Base-by-base conservation (phyloP, 2,329 filamentous ascomycete species). In the Botrytis paeoniae region DNA sequence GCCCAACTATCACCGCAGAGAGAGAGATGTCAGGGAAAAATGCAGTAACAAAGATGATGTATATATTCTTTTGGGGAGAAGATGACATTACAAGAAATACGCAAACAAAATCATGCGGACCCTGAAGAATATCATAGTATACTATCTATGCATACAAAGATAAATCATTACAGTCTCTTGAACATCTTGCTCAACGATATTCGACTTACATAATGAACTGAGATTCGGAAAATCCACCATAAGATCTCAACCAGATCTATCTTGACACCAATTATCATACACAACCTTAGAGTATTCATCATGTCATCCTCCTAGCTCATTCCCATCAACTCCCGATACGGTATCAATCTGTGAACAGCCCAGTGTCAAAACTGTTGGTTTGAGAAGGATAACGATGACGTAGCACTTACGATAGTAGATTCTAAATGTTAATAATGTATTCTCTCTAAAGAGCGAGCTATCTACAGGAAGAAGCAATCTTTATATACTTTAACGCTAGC, bases 1-100 rank as follows among this genome's bases (percentile, higher is more conserved):
- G 4, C 10, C 0, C 25, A 16, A n/a, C 10, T n/a, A n/a, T 1
- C 0, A 14, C 25, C 2, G 4, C 2, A 51, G 48, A 54, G 48
- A 2, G 4, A 54, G 48, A 54, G 4, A 16, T 51, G 12, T 25
- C 5, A 54, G 14, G 14, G 8, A 14, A 57, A n/a, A n/a, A n/a
- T n/a, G n/a, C n/a, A n/a, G 25, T 14, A 3, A 51, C 0, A 14
- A 51, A 16, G n/a, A n/a, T 16, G 5, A 3, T 54, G 25, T 4
- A 29, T 29, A 9, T n/a, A 9, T 14, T 51, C 12, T 51, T 4
- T 14, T 6, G 0, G 48, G 12, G 25, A 29, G 14, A 54, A 5
- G 1, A 54, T 8, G 4, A 16, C 1, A 57, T 8, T 1, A 57
- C n/a, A 57, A 6, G 4, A 54, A 29, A 29, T 3, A 16, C 25